Conservation (phyloP, 148 eudicot genomes). For the Polygonum maritimum region DNA sequence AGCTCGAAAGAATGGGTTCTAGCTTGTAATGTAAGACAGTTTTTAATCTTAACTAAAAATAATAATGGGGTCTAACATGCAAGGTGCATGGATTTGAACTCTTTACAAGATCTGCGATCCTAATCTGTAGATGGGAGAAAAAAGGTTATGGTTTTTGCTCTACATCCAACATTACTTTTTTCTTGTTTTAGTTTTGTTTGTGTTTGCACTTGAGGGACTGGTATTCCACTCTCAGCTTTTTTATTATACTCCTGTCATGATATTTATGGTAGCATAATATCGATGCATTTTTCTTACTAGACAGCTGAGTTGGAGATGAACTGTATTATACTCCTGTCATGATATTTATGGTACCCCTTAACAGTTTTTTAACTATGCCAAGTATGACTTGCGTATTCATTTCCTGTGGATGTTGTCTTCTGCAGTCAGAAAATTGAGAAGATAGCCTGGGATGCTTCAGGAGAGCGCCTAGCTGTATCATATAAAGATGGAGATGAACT, state of each 20-base stretch:
- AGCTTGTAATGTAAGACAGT: not conserved
- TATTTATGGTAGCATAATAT: not conserved
- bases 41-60: not conserved
- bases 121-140: not conserved
- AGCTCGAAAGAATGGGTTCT: not conserved
- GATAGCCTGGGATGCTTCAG: conserved; percentile 98
- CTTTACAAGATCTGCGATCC: not conserved
- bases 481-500: conserved; percentile 76
- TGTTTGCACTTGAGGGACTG: not conserved
- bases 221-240: not conserved
- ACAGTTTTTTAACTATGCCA: not conserved
- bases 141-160: not conserved
- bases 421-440: conserved; percentile 75
- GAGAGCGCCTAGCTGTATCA: conserved; percentile 86
- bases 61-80: not conserved
- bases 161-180: not conserved
- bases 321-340: too few relatives aligned
- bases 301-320: not conserved
- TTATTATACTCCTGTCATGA: not conserved
- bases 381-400: not conserved
- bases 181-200: not conserved
- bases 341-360: too few relatives aligned
- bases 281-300: not conserved
- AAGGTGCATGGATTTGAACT: not conserved
- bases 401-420: conserved; percentile 11